Evolutionary conservation across 176 grass and related monocot species (phyloP), one percentile per base, ranked within the genome.

Genomic region (Lolium rigidum): DNA sequence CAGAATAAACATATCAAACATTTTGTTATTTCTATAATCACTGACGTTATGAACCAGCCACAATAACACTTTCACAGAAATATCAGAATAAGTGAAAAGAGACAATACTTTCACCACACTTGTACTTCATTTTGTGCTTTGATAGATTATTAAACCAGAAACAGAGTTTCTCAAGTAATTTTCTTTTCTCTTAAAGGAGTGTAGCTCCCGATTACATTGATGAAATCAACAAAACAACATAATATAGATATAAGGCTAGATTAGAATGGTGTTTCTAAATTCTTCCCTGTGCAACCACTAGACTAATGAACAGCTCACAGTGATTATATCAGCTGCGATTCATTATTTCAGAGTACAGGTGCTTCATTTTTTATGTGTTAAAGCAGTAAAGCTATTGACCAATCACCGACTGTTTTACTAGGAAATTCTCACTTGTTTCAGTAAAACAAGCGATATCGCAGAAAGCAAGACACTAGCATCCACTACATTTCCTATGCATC

Each of bases 1-100:
- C 16, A 90, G n/a, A 61, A 51, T 14, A 72, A 78, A 79, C 4
- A 24, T 35, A 65, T 17, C 64, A 82, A 82, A 44, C 21, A 41
- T 37, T 51, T 76, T 20, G 39, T 75, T 12, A 68, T 13, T 76
- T 76, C 7, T 44, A 58, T 76, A 57, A 76, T 68, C 43, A 44
- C 28, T n/a, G 51, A 46, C 38, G 2, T 28, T 21, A 41, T n/a
- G 63, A 81, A 83, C 52, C 74, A 83, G 59, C 10, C 14, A 7
- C n/a, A 52, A 55, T 11, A 52, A 1, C 22, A 88, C 6, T 52
- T 64, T 31, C 20, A 60, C 73, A 54, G n/a, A 65, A 7, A 26
- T 9, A 82, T 56, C 55, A 51, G 58, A 47, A 82, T 17, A 57
- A 41, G 35, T 22, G 39, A 71, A 43, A 60, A 31, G 21, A 44